A percentile compares a stretch with the other conserved stretches of the same genome.
Conservation (phyloP, 768 basidiomycete species). For the Leccinellum albellum region DNA sequence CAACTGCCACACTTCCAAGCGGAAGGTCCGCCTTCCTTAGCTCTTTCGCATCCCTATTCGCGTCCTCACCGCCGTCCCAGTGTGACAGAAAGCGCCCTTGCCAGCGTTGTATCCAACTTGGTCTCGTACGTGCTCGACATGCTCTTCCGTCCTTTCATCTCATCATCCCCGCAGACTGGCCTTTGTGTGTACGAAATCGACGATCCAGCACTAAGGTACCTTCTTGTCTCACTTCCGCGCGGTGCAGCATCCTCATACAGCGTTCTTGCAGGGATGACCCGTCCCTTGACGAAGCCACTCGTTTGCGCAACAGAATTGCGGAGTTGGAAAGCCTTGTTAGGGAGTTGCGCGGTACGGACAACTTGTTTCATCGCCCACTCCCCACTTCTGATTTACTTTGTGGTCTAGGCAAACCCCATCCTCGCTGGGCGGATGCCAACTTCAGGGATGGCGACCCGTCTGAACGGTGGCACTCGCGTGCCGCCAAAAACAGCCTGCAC, state of each 20-base stretch:
- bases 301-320: conserved; percentile 81
- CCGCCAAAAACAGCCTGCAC: conserved; percentile 59
- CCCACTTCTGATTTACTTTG: conserved; percentile 7
- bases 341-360: conserved; percentile 68
- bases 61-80: conserved; percentile 27
- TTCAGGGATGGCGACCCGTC: conserved; percentile 78
- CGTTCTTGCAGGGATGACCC: conserved; percentile 67
- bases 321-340: conserved; percentile 91
- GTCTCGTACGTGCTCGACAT: conserved; percentile 52
- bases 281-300: conserved; percentile 80
- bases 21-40: conserved; percentile 57
- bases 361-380: conserved; percentile 6
- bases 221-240: neutral
- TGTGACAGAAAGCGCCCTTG: conserved; percentile 92
- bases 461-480: conserved; percentile 85
- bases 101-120: conserved; percentile 85
- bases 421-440: conserved; percentile 77
- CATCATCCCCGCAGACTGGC: conserved; percentile 57
- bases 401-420: conserved; percentile 73
- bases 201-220: conserved; percentile 73
- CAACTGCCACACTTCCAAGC: conserved; percentile 91
- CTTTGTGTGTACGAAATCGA: conserved; percentile 95
- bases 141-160: conserved; percentile 1
- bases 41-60: neutral
- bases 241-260: neutral